These are phyloP conservation scores for Neonectria hederae DNA, from an alignment of 2,329 filamentous ascomycete genomes.

Conservation along the genomic window DNA sequence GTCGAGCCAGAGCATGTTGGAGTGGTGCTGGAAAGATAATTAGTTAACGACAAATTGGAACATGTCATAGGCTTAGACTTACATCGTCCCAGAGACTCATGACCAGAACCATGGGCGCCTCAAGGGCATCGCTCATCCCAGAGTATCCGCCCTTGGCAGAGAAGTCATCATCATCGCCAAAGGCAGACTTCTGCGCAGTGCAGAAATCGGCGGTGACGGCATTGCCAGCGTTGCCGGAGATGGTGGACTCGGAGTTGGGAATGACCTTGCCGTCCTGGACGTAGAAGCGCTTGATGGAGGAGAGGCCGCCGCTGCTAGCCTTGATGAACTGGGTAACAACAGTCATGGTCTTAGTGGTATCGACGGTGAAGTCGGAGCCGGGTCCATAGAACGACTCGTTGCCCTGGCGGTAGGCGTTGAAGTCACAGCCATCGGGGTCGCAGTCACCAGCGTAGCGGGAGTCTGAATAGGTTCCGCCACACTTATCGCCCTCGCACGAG, in stretches of 20 bases:
- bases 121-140: constrained; percentile 59
- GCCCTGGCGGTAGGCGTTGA: constrained; percentile 73
- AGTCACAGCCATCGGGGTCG: constrained; percentile 75
- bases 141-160: constrained; percentile 63
- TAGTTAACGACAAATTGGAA: not conserved
- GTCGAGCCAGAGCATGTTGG: constrained; percentile 80
- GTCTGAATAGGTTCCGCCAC: constrained; percentile 60
- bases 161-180: constrained; percentile 65
- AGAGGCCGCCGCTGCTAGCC: constrained; percentile 59
- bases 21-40: constrained; percentile 53
- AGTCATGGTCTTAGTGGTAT: constrained; percentile 67
- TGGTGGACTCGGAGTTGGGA: constrained; percentile 57
- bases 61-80: constrained; percentile 16
- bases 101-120: constrained; percentile 56
- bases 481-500: constrained; percentile 60
- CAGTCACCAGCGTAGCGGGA: constrained; percentile 69
- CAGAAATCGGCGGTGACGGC: constrained; percentile 68
- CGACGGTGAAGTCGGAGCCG: constrained; percentile 61
- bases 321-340: constrained; percentile 72
- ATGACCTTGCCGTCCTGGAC: constrained; percentile 69
- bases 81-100: constrained; percentile 68
- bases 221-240: constrained; percentile 52
- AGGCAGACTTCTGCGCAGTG: constrained; percentile 63
- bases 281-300: constrained; percentile 71
- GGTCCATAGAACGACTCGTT: constrained; percentile 69